These are phyloP conservation scores for Colletotrichum sansevieriae DNA, from an alignment of 2,329 filamentous ascomycete genomes.

Conservation along the genomic window DNA sequence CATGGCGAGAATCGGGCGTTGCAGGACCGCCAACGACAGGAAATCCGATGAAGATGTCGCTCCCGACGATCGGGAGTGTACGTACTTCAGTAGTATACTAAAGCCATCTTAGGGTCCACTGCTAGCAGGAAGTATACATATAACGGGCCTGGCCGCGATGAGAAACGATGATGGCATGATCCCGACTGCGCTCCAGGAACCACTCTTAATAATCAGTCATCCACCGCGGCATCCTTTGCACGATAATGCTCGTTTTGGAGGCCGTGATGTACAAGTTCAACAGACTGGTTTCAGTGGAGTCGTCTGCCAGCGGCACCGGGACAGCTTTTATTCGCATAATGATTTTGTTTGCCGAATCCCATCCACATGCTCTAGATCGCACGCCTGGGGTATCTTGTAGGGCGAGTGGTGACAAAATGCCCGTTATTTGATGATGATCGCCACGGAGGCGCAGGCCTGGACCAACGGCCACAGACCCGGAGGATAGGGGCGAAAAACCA, in stretches of 20 bases:
- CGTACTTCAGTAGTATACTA: background rate
- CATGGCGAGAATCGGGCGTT: background rate
- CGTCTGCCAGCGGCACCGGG: background rate
- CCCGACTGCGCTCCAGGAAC: slow-evolving; percentile 7
- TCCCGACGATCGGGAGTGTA: slow-evolving; percentile 4
- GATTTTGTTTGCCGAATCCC: background rate
- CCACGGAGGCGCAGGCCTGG: slow-evolving; percentile 9
- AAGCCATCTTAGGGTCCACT: slow-evolving; percentile 2
- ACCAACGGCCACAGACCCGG: background rate
- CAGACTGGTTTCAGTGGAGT: background rate
- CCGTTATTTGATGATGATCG: background rate
- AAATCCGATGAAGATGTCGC: slow-evolving; percentile 1
- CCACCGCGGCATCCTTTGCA: background rate
- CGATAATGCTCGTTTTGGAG: background rate
- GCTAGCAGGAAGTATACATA: background rate
- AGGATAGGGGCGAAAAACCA: background rate
- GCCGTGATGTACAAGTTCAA: background rate
- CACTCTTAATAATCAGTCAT: background rate
- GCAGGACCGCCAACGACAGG: background rate
- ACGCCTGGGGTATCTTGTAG: background rate
- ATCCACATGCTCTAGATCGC: background rate
- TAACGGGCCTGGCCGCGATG: background rate
- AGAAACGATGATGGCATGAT: slow-evolving; percentile 31
- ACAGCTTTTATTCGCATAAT: background rate
- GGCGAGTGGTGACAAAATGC: background rate